Evolutionary conservation across 2,329 filamentous ascomycete genomes (phyloP).

Genomic region (Aspergillus pseudotamarii): DNA sequence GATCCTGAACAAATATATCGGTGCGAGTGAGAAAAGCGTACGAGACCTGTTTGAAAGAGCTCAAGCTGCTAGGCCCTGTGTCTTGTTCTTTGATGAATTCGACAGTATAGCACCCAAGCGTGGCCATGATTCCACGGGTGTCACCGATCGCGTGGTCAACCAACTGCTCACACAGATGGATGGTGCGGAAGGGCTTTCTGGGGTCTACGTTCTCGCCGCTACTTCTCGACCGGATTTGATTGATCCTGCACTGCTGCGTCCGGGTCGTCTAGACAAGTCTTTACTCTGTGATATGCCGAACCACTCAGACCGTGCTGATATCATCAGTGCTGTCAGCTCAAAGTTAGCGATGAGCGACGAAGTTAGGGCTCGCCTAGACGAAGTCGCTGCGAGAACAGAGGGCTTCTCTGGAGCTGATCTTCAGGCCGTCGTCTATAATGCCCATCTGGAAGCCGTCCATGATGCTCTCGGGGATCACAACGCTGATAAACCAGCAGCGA

Average conservation of each 20-base stretch:
- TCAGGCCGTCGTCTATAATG: slow-evolving; percentile 93
- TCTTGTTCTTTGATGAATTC: slow-evolving; percentile 98
- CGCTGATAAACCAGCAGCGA: slow-evolving; percentile 44
- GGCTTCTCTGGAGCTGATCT: slow-evolving; percentile 94
- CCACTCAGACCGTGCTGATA: slow-evolving; percentile 80
- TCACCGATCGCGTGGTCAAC: slow-evolving; percentile 98
- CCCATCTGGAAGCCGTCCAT: slow-evolving; percentile 95
- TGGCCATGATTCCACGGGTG: slow-evolving; percentile 94
- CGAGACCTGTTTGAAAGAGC: slow-evolving; percentile 94
- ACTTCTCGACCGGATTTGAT: slow-evolving; percentile 93
- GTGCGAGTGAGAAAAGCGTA: slow-evolving; percentile 93
- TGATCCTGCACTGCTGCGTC: slow-evolving; percentile 87
- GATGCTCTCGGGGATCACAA: slow-evolving; percentile 71
- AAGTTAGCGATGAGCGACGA: slow-evolving; percentile 75
- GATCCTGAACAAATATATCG: slow-evolving; percentile 98
- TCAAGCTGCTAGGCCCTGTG: slow-evolving; percentile 83
- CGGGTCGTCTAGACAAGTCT: slow-evolving; percentile 90
- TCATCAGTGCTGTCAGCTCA: slow-evolving; percentile 78
- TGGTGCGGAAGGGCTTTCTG: slow-evolving; percentile 89
- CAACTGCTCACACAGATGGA: slow-evolving; percentile 99
- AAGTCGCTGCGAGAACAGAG: slow-evolving; percentile 77
- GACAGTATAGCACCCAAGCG: slow-evolving; percentile 96
- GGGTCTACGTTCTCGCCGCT: slow-evolving; percentile 94
- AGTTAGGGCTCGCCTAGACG: slow-evolving; percentile 65
- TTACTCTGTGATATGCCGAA: slow-evolving; percentile 87